Conservation (phyloP, 2,329 filamentous ascomycete species). For the Fusarium burgessii region DNA sequence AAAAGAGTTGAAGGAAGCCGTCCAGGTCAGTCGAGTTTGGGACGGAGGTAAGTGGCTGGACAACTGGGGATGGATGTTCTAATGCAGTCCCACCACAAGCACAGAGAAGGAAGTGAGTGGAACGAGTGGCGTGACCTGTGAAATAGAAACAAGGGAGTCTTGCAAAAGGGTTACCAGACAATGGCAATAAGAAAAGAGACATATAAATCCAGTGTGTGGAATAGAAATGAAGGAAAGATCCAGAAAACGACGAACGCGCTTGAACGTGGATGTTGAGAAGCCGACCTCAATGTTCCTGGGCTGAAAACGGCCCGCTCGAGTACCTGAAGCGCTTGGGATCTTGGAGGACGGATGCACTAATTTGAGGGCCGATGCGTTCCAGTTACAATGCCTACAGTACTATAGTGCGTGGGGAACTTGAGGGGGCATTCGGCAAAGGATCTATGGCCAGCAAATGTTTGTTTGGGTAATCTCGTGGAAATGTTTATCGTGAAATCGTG, state of each 20-base stretch:
- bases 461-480: neutral
- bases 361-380: slow-evolving; percentile 8
- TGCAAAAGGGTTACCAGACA: slow-evolving; percentile 1
- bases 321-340: slow-evolving; percentile 11
- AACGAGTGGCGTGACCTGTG: slow-evolving; percentile 36
- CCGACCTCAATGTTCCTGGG: slow-evolving; percentile 1
- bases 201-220: neutral
- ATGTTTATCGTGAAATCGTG: neutral
- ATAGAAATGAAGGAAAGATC: slow-evolving; percentile 10
- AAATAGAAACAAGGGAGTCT: slow-evolving; percentile 4
- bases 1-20: slow-evolving; percentile 31
- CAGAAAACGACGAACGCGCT: slow-evolving; percentile 23
- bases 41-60: slow-evolving; percentile 26
- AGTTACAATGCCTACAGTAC: slow-evolving; percentile 35
- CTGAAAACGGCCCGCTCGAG: slow-evolving; percentile 32
- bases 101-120: slow-evolving; percentile 24
- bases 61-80: slow-evolving; percentile 35
- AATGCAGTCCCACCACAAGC: slow-evolving; percentile 38
- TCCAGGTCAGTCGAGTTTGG: slow-evolving; percentile 29
- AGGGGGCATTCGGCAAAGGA: neutral
- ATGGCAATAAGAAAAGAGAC: slow-evolving; percentile 5
- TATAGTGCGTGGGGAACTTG: slow-evolving; percentile 1
- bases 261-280: slow-evolving; percentile 15
- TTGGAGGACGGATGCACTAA: slow-evolving; percentile 20
- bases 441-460: neutral